A percentile compares a stretch with the other conserved stretches of the same genome.
Evolutionary conservation across 768 basidiomycete species (phyloP).

Genomic region (Phylloporus rhodoxanthus): DNA sequence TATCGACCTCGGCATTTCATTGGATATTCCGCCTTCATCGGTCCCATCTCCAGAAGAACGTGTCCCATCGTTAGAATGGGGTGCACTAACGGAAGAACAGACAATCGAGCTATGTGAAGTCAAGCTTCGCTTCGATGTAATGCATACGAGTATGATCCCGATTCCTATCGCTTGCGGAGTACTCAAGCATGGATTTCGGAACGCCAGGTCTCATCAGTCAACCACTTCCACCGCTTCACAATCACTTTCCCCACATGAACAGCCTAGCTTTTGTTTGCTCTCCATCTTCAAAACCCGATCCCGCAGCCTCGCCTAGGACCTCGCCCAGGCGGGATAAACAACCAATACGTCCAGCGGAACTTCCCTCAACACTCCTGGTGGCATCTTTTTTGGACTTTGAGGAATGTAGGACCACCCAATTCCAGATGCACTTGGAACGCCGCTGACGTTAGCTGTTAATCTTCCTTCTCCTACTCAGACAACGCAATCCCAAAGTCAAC

Average conservation of each 20-base stretch:
- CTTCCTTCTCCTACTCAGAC: slow-evolving; percentile 36
- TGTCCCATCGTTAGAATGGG: slow-evolving; percentile 36
- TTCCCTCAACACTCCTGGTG: slow-evolving; percentile 41
- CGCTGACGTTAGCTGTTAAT: slow-evolving; percentile 21
- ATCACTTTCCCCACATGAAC: slow-evolving; percentile 33
- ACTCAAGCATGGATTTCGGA: slow-evolving; percentile 3
- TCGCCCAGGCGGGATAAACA: slow-evolving; percentile 27
- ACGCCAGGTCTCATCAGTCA: slow-evolving; percentile 37
- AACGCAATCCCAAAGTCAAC: slow-evolving; percentile 34
- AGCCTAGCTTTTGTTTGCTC: slow-evolving; percentile 44
- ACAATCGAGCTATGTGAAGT: slow-evolving; percentile 60
- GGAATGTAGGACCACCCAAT: slow-evolving; percentile 43
- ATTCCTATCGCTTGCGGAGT: background rate
- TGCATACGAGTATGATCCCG: slow-evolving; percentile 36
- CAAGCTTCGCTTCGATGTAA: slow-evolving; percentile 43
- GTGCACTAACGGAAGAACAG: slow-evolving; percentile 54
- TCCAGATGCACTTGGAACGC: background rate
- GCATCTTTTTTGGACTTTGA: slow-evolving; percentile 54
- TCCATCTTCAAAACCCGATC: slow-evolving; percentile 29
- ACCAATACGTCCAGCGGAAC: slow-evolving; percentile 19
- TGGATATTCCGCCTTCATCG: slow-evolving; percentile 20
- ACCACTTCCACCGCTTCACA: slow-evolving; percentile 43
- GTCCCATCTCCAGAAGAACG: slow-evolving; percentile 20
- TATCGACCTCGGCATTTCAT: slow-evolving; percentile 37
- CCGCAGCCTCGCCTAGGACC: slow-evolving; percentile 20